phyloP scores from a whole-genome alignment of 306 rosid genomes.

The Biancaea sappan region DNA sequence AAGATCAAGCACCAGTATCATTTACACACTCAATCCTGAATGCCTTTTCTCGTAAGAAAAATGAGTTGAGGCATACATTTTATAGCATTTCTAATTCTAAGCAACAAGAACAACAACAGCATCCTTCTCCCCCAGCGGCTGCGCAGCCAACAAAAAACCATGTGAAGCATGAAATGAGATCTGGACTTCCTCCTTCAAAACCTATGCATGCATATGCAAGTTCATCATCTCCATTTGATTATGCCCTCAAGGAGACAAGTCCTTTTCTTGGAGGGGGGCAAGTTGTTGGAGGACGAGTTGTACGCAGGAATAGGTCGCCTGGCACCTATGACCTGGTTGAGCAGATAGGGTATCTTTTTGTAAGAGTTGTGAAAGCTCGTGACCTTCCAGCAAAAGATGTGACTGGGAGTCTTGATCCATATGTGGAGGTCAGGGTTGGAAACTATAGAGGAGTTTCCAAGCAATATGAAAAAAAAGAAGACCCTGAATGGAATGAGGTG shows the following conservation, averaged over 20 bases:
- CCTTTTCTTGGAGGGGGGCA: constrained; percentile 92
- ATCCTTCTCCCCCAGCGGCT: constrained; percentile 39
- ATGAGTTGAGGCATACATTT: constrained; percentile 60
- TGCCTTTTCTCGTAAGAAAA: constrained; percentile 56
- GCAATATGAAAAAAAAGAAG: constrained; percentile 66
- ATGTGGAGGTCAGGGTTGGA: constrained; percentile 85
- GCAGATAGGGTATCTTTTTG: constrained; percentile 77
- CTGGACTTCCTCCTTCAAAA: constrained; percentile 50
- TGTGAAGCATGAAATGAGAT: constrained; percentile 61
- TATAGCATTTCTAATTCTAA: constrained; percentile 57
- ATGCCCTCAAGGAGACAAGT: constrained; percentile 82
- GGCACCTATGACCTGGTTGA: constrained; percentile 91
- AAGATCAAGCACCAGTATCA: constrained; percentile 40
- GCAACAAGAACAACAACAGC: constrained; percentile 39
- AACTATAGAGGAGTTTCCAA: constrained; percentile 80
- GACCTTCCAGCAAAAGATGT: constrained; percentile 79
- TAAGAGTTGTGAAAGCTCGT: constrained; percentile 85
- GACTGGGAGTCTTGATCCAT: constrained; percentile 83
- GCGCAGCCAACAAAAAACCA: constrained; percentile 39
- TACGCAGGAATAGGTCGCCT: constrained; percentile 46
- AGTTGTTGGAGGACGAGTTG: constrained; percentile 74
- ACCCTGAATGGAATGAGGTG: constrained; percentile 95
- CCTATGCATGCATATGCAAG: constrained; percentile 41
- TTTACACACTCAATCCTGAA: constrained; percentile 46
- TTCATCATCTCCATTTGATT: constrained; percentile 58